Conservation (phyloP, 371 early-diverging fungal species). For the Syncephalastrum contaminatum region DNA sequence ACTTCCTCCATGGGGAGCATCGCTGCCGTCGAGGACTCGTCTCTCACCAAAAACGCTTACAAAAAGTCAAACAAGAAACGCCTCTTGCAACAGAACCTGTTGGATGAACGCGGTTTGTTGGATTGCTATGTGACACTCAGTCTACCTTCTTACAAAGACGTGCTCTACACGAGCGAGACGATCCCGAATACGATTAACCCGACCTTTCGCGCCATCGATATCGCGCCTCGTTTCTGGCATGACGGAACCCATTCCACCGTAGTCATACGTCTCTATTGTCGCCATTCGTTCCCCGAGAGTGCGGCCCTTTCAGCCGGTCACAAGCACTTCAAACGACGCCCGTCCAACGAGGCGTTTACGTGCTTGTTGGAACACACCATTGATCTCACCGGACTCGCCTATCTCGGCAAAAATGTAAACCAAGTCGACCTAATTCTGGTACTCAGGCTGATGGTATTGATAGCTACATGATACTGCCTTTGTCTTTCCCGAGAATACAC, state of each 20-base stretch:
- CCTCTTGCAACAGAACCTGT: not conserved
- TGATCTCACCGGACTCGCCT: constrained; percentile 47
- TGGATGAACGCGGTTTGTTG: constrained; percentile 22
- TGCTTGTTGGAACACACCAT: constrained; percentile 10
- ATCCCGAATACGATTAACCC: constrained; percentile 46
- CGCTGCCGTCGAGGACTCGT: constrained; percentile 40
- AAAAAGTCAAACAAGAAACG: constrained; percentile 12
- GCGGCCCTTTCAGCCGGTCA: constrained; percentile 18
- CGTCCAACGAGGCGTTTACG: constrained; percentile 1
- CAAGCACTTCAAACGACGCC: constrained; percentile 10
- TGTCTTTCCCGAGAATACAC: constrained; percentile 52
- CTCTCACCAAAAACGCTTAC: constrained; percentile 41
- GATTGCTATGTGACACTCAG: constrained; percentile 35
- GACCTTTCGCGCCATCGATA: constrained; percentile 30
- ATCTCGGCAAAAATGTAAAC: constrained; percentile 46
- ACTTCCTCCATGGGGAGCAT: constrained; percentile 24
- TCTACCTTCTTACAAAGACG: constrained; percentile 12
- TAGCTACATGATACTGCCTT: constrained; percentile 39
- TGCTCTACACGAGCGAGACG: constrained; percentile 41
- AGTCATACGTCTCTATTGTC: constrained; percentile 45
- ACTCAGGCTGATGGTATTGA: not conserved
- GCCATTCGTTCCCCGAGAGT: constrained; percentile 44
- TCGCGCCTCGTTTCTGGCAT: constrained; percentile 28
- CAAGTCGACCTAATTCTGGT: too few species aligned
- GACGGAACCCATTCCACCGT: constrained; percentile 33